Evolutionary conservation across 495 filamentous ascomycete species (phyloP).

Genomic region (Chaetomium tenue): DNA sequence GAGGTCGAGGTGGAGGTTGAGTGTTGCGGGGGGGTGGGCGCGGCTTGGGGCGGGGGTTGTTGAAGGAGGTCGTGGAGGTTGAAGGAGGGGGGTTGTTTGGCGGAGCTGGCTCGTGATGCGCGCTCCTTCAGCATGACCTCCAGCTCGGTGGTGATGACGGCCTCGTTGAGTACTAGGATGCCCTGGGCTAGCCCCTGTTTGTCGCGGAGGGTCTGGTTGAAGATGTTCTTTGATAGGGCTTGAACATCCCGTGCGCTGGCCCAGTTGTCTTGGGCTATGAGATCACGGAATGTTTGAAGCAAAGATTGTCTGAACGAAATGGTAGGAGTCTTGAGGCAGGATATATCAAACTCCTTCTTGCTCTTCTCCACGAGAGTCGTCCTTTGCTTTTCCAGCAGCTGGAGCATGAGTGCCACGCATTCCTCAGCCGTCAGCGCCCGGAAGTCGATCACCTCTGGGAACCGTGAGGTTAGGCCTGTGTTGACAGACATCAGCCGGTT

Average conservation of each 20-base stretch:
- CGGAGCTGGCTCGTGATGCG: slow-evolving; percentile 22
- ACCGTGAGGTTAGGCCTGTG: slow-evolving; percentile 57
- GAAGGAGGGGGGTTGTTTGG: neutral
- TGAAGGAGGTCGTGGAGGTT: neutral
- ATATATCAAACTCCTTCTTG: slow-evolving; percentile 41
- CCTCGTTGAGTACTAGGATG: slow-evolving; percentile 33
- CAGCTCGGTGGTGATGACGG: slow-evolving; percentile 39
- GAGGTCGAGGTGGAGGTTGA: neutral
- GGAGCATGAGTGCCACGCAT: slow-evolving; percentile 47
- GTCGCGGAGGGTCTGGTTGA: slow-evolving; percentile 42
- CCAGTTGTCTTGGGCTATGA: slow-evolving; percentile 56
- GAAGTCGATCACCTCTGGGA: slow-evolving; percentile 60
- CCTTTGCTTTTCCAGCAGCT: slow-evolving; percentile 26
- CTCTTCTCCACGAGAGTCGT: slow-evolving; percentile 25
- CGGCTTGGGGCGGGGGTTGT: neutral
- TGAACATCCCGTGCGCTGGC: slow-evolving; percentile 67
- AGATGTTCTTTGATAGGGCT: slow-evolving; percentile 54
- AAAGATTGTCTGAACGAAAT: slow-evolving; percentile 28
- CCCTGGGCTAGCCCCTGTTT: slow-evolving; percentile 27
- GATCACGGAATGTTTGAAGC: slow-evolving; percentile 39
- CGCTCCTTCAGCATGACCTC: slow-evolving; percentile 50
- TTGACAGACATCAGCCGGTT: slow-evolving; percentile 65
- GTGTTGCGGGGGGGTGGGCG: neutral
- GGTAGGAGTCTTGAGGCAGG: slow-evolving; percentile 36
- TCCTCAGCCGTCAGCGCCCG: slow-evolving; percentile 40